Evolutionary conservation across 176 grass and related monocot genomes (phyloP), one percentile per base, ranked within the genome.

Genomic region (Zea mays): DNA sequence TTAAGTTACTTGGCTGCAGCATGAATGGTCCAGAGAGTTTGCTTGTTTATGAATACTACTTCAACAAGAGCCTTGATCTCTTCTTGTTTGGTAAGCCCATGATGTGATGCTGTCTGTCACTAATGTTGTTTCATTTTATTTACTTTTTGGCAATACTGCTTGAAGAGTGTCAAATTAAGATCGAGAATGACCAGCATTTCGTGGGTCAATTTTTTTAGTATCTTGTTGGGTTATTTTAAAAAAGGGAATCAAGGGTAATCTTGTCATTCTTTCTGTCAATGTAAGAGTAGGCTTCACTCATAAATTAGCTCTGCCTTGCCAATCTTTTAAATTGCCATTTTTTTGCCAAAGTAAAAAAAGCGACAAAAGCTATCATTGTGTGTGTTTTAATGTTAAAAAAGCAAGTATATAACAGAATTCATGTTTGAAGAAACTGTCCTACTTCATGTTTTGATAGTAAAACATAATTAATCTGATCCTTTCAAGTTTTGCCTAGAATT

Each of bases 11-110:
- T 75, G 93, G 90, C 54, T 97, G 93, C 73, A 92, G 93, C 52
- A 74, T 97, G 62, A 82, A 86, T 88, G 93, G 90, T 58, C 93
- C 90, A 20, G 93, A 97, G 59, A 92, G 90, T 59, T 83, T 96
- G 55, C 93, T 96, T 86, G 82, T 96, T 39, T 97, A 97, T 86
- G 93, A 97, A 82, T 92, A 88, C 87, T 92, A 92, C 76, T 79
- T 78, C 51, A 97, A 97, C 44, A 92, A 75, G 62, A 97, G 93
- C 72, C 90, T 97, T 46, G 87, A 97, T 70, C 75, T 90, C 54
- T 97, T 97, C 80, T 74, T 97, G 71, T 96, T 96, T 77, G 85
- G 93, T 96, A 83, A 76, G 54, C 10, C 61, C 60, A 69, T 42
- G 3, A 40, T 58, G 55, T 79, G 51, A 66, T 48, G 40, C 58